Percentiles rank a stretch among this genome's conserved stretches.
Evolutionary conservation across 345 rosid species (phyloP).

Genomic region (Aquilaria malaccensis): DNA sequence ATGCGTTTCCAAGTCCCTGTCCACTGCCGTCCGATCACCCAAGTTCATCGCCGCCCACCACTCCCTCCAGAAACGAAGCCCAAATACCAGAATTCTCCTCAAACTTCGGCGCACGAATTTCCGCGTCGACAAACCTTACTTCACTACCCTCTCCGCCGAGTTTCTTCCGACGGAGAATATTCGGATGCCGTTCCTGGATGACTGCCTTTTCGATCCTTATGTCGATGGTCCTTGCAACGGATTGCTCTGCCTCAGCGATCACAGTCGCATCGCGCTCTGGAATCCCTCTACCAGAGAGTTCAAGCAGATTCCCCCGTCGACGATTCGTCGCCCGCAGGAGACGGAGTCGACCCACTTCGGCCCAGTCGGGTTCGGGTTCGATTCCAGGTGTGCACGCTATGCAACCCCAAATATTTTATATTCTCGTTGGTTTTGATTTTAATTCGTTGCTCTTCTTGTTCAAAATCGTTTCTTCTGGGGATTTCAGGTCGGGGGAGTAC

Average conservation of each 20-base stretch:
- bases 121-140: not conserved
- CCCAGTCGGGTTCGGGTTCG: not conserved
- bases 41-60: slow-evolving; percentile 2
- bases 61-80: not conserved
- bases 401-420: too few relatives aligned
- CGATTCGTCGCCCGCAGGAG: not conserved
- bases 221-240: slow-evolving; percentile 11
- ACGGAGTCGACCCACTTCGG: not conserved
- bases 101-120: not conserved
- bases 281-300: slow-evolving; percentile 4
- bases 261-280: slow-evolving; percentile 1
- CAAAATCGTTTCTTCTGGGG: not conserved
- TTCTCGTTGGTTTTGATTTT: too few relatives aligned
- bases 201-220: not conserved
- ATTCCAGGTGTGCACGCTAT: not conserved
- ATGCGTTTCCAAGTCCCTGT: slow-evolving; percentile 4
- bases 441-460: too few relatives aligned
- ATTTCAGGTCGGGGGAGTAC: not conserved
- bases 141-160: not conserved
- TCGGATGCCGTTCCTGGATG: not conserved
- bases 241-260: not conserved
- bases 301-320: not conserved
- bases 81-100: not conserved
- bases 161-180: not conserved
- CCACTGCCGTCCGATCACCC: not conserved